A percentile compares a stretch with the other conserved stretches of the same genome.
Evolutionary conservation across 2,329 filamentous ascomycete species (phyloP).

Genomic region (Aspergillus sp.): DNA sequence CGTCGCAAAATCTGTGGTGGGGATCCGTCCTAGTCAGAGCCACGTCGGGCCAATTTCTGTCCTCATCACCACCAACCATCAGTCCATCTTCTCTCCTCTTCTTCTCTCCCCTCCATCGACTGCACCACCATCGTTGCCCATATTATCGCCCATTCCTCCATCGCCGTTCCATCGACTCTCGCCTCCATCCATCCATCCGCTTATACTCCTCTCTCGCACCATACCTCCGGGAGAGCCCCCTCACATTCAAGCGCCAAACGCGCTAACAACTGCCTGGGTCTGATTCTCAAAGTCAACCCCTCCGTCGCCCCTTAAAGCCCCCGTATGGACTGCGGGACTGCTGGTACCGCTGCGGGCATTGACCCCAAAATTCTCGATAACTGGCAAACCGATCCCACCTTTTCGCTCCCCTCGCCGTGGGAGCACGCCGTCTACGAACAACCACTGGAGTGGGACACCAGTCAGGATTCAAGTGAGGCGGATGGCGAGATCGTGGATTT

Average conservation of each 20-base stretch:
- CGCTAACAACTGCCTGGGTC: slow-evolving; percentile 3
- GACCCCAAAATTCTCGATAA: slow-evolving; percentile 43
- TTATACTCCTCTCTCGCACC: not conserved
- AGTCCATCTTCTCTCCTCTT: slow-evolving; percentile 1
- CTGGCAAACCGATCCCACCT: slow-evolving; percentile 38
- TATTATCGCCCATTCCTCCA: not conserved
- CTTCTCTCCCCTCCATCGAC: not conserved
- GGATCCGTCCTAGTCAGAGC: slow-evolving; percentile 17
- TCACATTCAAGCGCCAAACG: slow-evolving; percentile 2
- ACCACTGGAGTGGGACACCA: slow-evolving; percentile 38
- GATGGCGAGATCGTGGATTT: slow-evolving; percentile 36
- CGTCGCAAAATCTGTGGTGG: slow-evolving; percentile 26
- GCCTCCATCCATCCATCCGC: not conserved
- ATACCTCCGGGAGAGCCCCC: slow-evolving; percentile 1
- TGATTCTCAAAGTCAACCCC: slow-evolving; percentile 12
- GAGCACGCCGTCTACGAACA: slow-evolving; percentile 36
- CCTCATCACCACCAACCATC: slow-evolving; percentile 11
- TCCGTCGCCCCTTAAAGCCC: slow-evolving; percentile 12
- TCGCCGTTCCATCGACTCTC: not conserved
- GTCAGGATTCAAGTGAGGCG: slow-evolving; percentile 39
- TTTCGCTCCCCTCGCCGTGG: slow-evolving; percentile 34
- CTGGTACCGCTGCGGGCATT: slow-evolving; percentile 38
- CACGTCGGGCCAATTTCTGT: slow-evolving; percentile 13
- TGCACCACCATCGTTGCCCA: too few relatives aligned
- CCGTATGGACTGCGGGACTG: slow-evolving; percentile 40